Base-by-base conservation (phyloP, 2,329 filamentous ascomycete genomes). In the Venturia asperata region DNA sequence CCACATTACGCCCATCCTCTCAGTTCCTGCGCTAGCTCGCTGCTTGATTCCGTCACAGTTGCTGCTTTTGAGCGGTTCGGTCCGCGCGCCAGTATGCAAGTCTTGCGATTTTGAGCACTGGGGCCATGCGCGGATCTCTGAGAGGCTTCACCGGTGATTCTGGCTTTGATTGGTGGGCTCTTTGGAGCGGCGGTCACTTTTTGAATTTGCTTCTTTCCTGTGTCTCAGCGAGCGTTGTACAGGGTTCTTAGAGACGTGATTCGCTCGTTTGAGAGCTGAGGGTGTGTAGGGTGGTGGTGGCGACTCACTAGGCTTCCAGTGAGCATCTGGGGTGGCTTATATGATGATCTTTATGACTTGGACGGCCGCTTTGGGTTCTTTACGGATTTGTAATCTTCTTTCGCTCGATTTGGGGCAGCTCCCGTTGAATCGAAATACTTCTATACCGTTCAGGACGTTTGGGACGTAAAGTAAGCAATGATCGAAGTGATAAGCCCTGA, bases 1-100 rank as follows among this genome's bases (percentile, higher is more conserved):
- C 49, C 63, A 64, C 13, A 39, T 63, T 49, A 49, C 42, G 39
- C 61, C 21, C 45, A 34, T 21, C 52, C 6, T 64, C 49, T 41
- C n/a, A 21, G 61, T 63, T 49, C 63, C 63, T 64, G 63, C 63
- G 63, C 49, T 64, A 64, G 63, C 42, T 49, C 24, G 37, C 47
- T 34, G 34, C 47, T 39, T 58, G 43, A 21, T 42, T 11, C 45
- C 34, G 41, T 49, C 41, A 43, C 45, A 43, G 42, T 64, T 19
- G 63, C 63, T 64, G 63, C 63, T 64, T 64, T 64, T 64, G 49
- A 47, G 47, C 63, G 63, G 63, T 47, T 52, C 63, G 63, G 63
- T 39, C 63, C 63, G 63, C 47, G 45, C 63, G 63, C 58, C 63
- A 58, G n/a, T 64, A 49, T 61, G 60, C 60, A 42, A 45, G 24